These are phyloP conservation scores for Fremontodendron californicum DNA, from an alignment of 345 rosid genomes.

Conservation along the genomic window DNA sequence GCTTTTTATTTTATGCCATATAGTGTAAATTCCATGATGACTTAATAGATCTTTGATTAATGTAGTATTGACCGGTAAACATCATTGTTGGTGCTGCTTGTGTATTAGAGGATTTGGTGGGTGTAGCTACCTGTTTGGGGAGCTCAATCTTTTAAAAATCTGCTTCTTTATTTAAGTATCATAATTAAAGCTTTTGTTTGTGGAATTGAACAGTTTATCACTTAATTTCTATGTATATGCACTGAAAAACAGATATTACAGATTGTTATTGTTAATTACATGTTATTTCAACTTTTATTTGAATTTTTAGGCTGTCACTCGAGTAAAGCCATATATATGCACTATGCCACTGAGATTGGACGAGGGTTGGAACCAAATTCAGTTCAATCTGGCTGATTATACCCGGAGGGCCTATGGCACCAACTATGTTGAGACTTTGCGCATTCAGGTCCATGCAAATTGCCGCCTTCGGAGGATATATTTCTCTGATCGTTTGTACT, in stretches of 20 bases:
- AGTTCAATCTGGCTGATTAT: conserved; percentile 84
- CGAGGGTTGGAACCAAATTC: conserved; percentile 97
- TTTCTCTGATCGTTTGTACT: conserved; percentile 88
- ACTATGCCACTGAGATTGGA: conserved; percentile 96
- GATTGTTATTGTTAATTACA: neutral
- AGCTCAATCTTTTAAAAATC: neutral
- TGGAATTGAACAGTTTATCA: neutral
- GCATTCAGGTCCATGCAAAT: conserved; percentile 96
- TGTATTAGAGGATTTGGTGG: neutral
- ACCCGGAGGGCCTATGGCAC: conserved; percentile 95
- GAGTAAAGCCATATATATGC: conserved; percentile 93
- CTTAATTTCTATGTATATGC: neutral
- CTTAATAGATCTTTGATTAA: neutral
- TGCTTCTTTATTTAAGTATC: neutral
- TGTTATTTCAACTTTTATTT: neutral
- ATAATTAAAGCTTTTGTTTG: neutral
- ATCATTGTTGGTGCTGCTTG: neutral
- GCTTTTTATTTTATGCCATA: neutral
- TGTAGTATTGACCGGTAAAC: neutral
- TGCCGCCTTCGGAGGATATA: conserved; percentile 89
- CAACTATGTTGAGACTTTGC: conserved; percentile 87
- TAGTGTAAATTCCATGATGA: neutral
- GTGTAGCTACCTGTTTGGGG: neutral
- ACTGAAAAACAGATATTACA: neutral
- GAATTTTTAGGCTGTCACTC: conserved; percentile 64